These are phyloP conservation scores for Spergularia azorica DNA, from an alignment of 179 eudicot genomes.

Conservation along the genomic window DNA sequence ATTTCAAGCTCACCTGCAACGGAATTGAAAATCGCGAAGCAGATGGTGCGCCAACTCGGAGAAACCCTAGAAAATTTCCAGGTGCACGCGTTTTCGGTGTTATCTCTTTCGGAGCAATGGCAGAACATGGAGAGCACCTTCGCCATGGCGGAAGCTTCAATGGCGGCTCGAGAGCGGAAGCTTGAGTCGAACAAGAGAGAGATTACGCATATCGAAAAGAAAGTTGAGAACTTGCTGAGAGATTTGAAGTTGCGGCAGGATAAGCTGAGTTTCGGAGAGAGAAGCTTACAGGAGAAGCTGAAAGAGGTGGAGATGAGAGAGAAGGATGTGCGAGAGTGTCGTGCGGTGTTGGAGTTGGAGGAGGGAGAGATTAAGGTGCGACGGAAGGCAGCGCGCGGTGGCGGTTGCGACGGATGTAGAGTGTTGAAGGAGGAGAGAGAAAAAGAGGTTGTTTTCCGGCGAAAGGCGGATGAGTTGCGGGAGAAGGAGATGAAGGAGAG, in stretches of 20 bases:
- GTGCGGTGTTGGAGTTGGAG: not conserved
- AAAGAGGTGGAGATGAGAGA: not conserved
- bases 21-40: not conserved
- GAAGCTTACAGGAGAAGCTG: not conserved
- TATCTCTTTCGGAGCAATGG: constrained; percentile 5
- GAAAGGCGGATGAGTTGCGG: not conserved
- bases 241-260: not conserved
- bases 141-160: constrained; percentile 7
- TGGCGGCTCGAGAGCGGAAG: not conserved
- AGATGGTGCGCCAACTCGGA: not conserved
- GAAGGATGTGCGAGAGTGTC: not conserved
- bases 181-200: not conserved
- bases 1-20: not conserved
- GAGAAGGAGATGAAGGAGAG: not conserved
- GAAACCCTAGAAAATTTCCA: constrained; percentile 11
- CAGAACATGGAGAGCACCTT: not conserved
- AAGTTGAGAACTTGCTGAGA: not conserved
- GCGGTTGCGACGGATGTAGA: not conserved
- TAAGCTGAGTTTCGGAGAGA: not conserved
- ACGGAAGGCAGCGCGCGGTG: not conserved
- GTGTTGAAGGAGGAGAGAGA: not conserved
- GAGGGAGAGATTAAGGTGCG: not conserved
- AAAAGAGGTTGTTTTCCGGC: not conserved
- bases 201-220: not conserved
- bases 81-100: not conserved